Evolutionary conservation across 768 basidiomycete species (phyloP), one percentile per base, ranked within the genome.

Genomic region (Russula vinacea): DNA sequence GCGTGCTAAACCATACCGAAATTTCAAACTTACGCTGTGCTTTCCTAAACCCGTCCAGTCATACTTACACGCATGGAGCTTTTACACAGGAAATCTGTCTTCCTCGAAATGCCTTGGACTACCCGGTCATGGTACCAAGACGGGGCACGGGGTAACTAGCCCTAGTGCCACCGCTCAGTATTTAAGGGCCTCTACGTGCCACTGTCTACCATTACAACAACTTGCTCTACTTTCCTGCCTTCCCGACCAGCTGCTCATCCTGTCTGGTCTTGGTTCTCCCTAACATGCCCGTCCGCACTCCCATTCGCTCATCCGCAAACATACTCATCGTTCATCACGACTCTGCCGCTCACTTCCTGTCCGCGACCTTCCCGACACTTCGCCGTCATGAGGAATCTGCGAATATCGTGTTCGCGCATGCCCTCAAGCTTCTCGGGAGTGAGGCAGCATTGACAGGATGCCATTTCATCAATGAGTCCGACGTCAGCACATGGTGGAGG

Each of bases 351-450:
- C 73, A 77, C 49, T 81, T 82, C 64, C 75, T 83, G 33, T 67
- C 74, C 4, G 72, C 72, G 33, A 71, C 79, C 16, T 78, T 78
- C 62, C 77, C 78, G 24, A 76, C 77, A 8, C 76, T 84, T 51
- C 73, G 72, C 40, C 72, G 70, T 33, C 73, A 83, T 52, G 82
- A 84, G 68, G 75, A 74, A 29, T 80, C 81, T 2, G 74, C 82
- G 24, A 84, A 84, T 62, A 79, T 84, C 56, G 78, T 85, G 54
- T 71, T 83, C 2, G 82, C 80, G 1, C 80, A 81, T 56, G 83
- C 84, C 0, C 74, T 80, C 56, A 79, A 79, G 66, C 73, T 75
- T 52, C 69, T 79, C 59, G 73, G 71, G 37, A 72, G 73, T 29
- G 79, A 80, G 60, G 73, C 70, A 11, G 77, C 74, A 17, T 65